These are phyloP conservation scores for Pezicula radicicola DNA, from an alignment of 2,329 filamentous ascomycete species.

Conservation along the genomic window DNA sequence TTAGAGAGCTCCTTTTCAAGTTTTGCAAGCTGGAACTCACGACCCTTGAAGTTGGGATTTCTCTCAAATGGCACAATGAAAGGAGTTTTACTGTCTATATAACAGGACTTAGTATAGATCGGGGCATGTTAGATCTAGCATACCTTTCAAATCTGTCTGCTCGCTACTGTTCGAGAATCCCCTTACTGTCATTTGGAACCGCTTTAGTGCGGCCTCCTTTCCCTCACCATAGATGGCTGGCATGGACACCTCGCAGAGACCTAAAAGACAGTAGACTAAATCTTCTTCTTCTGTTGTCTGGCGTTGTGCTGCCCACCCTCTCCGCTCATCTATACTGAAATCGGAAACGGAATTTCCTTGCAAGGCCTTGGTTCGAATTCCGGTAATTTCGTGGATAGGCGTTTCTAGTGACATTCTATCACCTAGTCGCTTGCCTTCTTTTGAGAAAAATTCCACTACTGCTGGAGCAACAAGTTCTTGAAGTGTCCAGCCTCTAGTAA, in stretches of 20 bases:
- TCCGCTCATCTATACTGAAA: neutral
- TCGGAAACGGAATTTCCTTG: neutral
- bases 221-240: constrained; percentile 35
- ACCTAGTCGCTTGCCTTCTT: constrained; percentile 3
- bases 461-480: constrained; percentile 3
- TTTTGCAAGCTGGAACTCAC: constrained; percentile 16
- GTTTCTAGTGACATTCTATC: neutral
- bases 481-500: constrained; percentile 4
- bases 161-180: constrained; percentile 6
- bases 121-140: constrained; percentile 1
- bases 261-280: constrained; percentile 39
- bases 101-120: constrained; percentile 4
- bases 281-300: constrained; percentile 34
- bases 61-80: constrained; percentile 12
- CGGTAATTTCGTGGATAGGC: neutral
- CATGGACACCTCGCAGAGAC: constrained; percentile 40
- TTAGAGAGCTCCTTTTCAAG: constrained; percentile 26
- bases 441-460: neutral
- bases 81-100: constrained; percentile 5
- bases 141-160: constrained; percentile 6
- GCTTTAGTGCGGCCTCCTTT: constrained; percentile 22
- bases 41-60: constrained; percentile 23
- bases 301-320: constrained; percentile 36
- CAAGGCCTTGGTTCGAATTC: neutral
- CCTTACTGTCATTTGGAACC: too few relatives aligned